Evolutionary conservation across 331 rosid genomes (phyloP), one percentile per base, ranked within the genome.

Genomic region (Cydonia oblonga): DNA sequence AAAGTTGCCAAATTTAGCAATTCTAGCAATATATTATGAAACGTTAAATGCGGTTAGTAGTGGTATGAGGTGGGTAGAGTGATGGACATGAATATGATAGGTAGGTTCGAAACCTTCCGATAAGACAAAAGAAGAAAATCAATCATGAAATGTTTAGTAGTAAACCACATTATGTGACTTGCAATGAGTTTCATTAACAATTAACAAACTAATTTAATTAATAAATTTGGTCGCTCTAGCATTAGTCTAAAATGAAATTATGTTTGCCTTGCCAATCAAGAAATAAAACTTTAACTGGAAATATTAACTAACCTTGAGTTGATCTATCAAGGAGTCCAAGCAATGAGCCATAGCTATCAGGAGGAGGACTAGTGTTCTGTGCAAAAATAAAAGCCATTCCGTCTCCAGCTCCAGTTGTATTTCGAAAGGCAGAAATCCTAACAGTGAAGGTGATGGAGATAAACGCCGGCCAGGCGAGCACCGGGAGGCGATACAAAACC

Each of bases 341-440:
- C 74, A 73, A 88, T 1, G 87, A 78, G 67, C 87, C 90, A 68
- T 53, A 51, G 82, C 87, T 87, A 42, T 6, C 77, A 68, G 75
- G 88, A 2, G 90, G 86, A 44, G 90, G 87, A 8, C 77, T 66
- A 4, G 25, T 64, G 81, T 86, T 81, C 30, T 72, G 85, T 6
- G 92, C 84, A 26, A 88, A 73, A 56, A 88, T 73, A 4, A 88
- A 67, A 3, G 92, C 72, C 76, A 88, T 79, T 38, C 92, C 92
- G 76, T 86, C 90, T 5, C 93, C 87, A 1, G 84, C 68, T 1
- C 8, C 18, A 11, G 77, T 78, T 26, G 87, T 68, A 35, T 78
- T 72, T 4, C 76, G 19, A 32, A 82, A 81, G 13, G 88, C 71
- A 16, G 86, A 76, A 28, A 88, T 78, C 71, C 86, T 84, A 28